Percentiles rank a stretch among this genome's conserved stretches.
phyloP scores from a whole-genome alignment of 805 yeast species.

The Scheffersomyces lignosus region DNA sequence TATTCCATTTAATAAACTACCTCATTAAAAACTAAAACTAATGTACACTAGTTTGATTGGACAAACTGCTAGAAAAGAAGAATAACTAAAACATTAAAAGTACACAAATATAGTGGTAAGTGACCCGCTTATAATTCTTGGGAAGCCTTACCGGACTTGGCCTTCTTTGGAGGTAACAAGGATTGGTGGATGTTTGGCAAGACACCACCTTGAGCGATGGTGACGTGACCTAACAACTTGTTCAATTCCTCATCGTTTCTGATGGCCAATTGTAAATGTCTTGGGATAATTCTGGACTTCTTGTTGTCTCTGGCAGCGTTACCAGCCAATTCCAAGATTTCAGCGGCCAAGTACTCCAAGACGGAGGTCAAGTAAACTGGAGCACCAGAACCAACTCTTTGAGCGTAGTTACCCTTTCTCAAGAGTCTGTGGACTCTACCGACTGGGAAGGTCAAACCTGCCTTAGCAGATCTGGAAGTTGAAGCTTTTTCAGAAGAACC shows the following conservation, averaged over 20 bases:
- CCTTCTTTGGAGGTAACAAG: constrained; percentile 57
- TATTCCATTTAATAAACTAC: constrained; percentile 3
- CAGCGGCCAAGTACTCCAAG: constrained; percentile 50
- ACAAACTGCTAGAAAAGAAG: constrained; percentile 1
- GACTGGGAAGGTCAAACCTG: constrained; percentile 52
- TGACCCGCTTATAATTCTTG: constrained; percentile 49
- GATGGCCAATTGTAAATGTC: constrained; percentile 53
- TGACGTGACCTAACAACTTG: constrained; percentile 63
- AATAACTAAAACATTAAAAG: constrained; percentile 9
- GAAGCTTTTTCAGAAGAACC: constrained; percentile 49
- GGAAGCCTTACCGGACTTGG: constrained; percentile 48
- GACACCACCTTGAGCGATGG: constrained; percentile 54
- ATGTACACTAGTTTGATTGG: constrained; percentile 14
- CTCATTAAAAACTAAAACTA: constrained; percentile 13
- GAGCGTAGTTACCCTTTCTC: constrained; percentile 52
- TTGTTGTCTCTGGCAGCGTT: constrained; percentile 72
- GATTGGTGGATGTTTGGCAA: constrained; percentile 51
- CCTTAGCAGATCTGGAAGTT: constrained; percentile 50
- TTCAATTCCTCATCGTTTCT: constrained; percentile 54
- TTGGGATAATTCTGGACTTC: constrained; percentile 71
- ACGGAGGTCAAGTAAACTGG: constrained; percentile 52
- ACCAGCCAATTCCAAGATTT: constrained; percentile 53
- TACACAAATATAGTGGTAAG: constrained; percentile 3
- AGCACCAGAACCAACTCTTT: constrained; percentile 54
- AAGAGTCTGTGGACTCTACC: constrained; percentile 53